Percentiles rank a stretch among this genome's conserved stretches.
These are phyloP conservation scores for Laguncularia racemosa DNA, from an alignment of 345 rosid species.

Conservation along the genomic window DNA sequence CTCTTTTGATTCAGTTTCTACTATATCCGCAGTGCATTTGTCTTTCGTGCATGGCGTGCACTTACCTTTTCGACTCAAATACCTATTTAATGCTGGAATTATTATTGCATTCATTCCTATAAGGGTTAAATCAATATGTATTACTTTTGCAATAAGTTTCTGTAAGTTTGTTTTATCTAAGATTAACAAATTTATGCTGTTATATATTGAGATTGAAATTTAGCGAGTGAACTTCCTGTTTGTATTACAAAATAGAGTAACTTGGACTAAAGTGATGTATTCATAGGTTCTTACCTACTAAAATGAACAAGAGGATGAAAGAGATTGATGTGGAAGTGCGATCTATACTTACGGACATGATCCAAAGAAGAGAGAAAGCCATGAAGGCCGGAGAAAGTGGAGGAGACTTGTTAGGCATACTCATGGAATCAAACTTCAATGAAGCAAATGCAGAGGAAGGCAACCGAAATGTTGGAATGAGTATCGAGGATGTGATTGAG, in stretches of 20 bases:
- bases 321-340: conserved; percentile 24
- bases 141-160: background rate
- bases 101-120: background rate
- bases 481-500: conserved; percentile 22
- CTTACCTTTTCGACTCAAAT: no score
- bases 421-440: no score
- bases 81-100: no score
- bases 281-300: conserved; percentile 38
- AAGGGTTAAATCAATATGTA: background rate
- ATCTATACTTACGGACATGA: conserved; percentile 17
- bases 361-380: conserved; percentile 30
- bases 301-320: conserved; percentile 29
- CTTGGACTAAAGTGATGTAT: background rate
- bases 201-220: background rate
- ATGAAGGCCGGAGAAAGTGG: conserved; percentile 18
- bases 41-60: no score
- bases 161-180: background rate
- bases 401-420: no score
- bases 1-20: no score
- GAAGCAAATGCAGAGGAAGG: conserved; percentile 12
- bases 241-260: background rate
- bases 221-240: background rate
- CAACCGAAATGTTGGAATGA: conserved; percentile 18
- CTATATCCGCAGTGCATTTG: no score
- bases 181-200: background rate